Evolutionary conservation across 441 rosid species (phyloP).

Genomic region (Croton setiger): DNA sequence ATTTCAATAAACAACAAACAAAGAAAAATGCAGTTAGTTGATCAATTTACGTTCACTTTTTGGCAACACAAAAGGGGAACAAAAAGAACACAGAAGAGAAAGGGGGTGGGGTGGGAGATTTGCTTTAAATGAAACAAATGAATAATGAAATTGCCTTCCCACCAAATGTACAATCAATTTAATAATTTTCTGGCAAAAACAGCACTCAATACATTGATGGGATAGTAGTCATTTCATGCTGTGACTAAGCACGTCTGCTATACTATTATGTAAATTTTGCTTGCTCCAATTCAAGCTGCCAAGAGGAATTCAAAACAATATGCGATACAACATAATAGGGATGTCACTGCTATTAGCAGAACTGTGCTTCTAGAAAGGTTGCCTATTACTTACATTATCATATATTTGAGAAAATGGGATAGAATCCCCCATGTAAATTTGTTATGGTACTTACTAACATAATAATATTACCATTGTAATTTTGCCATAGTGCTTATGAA

Average conservation of each 20-base stretch:
- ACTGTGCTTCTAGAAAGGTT: background rate
- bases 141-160: background rate
- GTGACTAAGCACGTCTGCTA: background rate
- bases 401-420: background rate
- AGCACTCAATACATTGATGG: background rate
- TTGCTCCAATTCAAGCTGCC: background rate
- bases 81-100: background rate
- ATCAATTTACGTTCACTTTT: background rate
- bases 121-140: background rate
- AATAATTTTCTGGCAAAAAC: background rate
- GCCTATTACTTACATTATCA: background rate
- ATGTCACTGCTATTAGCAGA: background rate
- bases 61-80: background rate
- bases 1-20: constrained; percentile 19
- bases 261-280: background rate
- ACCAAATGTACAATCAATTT: background rate
- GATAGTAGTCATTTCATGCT: background rate
- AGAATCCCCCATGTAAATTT: background rate
- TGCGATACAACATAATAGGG: background rate
- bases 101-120: background rate
- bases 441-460: background rate
- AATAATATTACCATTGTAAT: no score
- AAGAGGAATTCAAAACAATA: background rate
- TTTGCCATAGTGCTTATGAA: background rate
- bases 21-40: background rate